Base-by-base conservation (phyloP, 73 alveolate species). In the Tetrahymena elliotti region DNA sequence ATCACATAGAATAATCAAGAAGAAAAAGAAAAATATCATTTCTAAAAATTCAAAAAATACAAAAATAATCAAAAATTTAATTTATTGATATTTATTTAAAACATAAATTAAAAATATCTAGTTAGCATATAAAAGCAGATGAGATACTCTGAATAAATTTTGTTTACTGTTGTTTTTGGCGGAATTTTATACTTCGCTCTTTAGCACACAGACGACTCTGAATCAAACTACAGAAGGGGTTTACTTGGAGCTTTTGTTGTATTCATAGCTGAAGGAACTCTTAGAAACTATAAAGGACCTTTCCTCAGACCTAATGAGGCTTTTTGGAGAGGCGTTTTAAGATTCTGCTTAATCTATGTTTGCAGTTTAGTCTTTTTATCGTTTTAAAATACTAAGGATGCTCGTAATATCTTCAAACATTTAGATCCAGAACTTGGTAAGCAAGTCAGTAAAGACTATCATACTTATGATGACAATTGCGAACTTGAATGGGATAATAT, bases 401-500 rank as follows among this genome's bases (percentile, higher is more conserved):
- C 98, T 15, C 93, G 98, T 84, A 37, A 38, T 41, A 93, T 96
- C 84, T 93, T 95, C 96, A 96, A 95, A 52, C 94, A 84, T 22
- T 96, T 97, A 18, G 98, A 96, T 20, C 93, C 95, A 1, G 92
- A 93, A 13, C 95, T 94, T 20, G 98, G 98, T 6, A 83, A 84
- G 38, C 93, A 93, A 36, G 96, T 98, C 27, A 93, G 97, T 37
- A 96, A 93, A 95, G 98, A 97, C 18, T 95, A 94, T 93, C 99
- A 97, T 35, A 96, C 98, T 31, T 96, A 96, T 52, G 99, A 97
- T 84, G 98, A 96, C 53, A 95, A 96, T 94, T 98, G 99, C 54
- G 98, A 96, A 33, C 88, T 98, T 35, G 95, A 97, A 37, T 95
- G 94, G 97, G 95, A 37, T 33, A 95, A 98, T 84, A 35, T 98